Conservation (phyloP, 306 rosid species). For the Medicago ruthenica region DNA sequence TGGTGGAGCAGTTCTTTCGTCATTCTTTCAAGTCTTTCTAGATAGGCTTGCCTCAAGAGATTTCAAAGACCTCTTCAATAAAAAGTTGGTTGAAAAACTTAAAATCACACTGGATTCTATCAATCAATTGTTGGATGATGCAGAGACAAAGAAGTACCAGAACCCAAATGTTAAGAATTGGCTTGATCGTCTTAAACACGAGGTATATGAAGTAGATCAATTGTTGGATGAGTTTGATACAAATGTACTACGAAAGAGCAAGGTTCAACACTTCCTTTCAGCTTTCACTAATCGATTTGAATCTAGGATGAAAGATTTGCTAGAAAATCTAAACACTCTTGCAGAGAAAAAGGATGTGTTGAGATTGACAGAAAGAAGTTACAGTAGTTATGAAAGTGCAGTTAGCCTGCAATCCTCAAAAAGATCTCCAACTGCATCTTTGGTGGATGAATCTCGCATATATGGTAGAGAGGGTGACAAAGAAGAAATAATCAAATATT, state of each 20-base stretch:
- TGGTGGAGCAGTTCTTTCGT: too few relatives aligned
- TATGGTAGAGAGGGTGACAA: constrained; percentile 1
- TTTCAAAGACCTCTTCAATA: constrained; percentile 4
- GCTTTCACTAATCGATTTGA: too few relatives aligned
- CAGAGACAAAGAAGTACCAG: constrained; percentile 44
- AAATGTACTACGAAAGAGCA: too few relatives aligned
- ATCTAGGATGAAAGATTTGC: too few relatives aligned
- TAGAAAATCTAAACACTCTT: too few relatives aligned
- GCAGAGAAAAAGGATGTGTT: too few relatives aligned
- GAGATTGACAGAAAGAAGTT: too few relatives aligned
- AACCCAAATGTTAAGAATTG: constrained; percentile 40
- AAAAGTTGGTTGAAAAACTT: constrained; percentile 20
- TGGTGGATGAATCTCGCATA: background rate
- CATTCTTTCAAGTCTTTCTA: background rate
- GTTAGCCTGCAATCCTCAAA: too few relatives aligned
- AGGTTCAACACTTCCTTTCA: too few relatives aligned
- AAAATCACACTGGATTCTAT: background rate
- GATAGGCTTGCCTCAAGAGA: constrained; percentile 7
- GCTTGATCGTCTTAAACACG: constrained; percentile 45
- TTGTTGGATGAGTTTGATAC: too few relatives aligned
- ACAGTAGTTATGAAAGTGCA: too few relatives aligned
- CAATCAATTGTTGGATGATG: constrained; percentile 44
- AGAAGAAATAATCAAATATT: background rate
- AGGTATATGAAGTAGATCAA: constrained; percentile 21
- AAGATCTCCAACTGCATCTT: background rate